Base-by-base conservation (phyloP, 148 eudicot genomes). In the Arbutus unedo region DNA sequence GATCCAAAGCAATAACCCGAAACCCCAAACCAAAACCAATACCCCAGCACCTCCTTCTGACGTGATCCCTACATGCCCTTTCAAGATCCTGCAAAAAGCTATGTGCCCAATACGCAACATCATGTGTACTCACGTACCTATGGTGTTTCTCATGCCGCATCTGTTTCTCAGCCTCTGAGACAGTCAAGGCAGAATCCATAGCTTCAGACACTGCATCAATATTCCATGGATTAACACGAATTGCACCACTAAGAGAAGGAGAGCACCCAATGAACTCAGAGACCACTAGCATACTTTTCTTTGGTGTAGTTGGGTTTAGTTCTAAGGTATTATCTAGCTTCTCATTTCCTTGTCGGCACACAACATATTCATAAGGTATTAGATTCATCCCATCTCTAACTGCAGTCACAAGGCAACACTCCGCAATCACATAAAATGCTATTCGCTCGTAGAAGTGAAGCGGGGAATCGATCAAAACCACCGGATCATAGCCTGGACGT, bases 311-410 rank as follows among this genome's bases (percentile, higher is more conserved):
- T 8, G 91, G 86, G 67, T 87, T 82, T 51, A 91, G 60, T 44
- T 90, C 88, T 87, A 92, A 85, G 19, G 89, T 86, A 16, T 57
- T 57, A 54, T 94, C 93, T 54, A 92, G 88, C 55, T 87, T 90
- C 38, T 87, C 88, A 18, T 89, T 92, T 76, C 94, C 98, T 79
- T 94, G 96, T 5, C 98, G 83, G 62, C 89, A 90, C 79, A 94
- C 88, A 70, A 94, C 84, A 77, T 94, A 94, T 82, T 94, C 98
- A 78, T 94, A 94, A 2, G 98, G 98, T 84, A 93, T 94, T 23
- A 94, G 91, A 85, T 92, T 94, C 98, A 94, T 94, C 14, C 98
- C 98, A 78, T 92, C 98, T 60, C 98, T 89, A 16, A 94, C 98
- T 8, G 96, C 98, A 13, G 96, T 92, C 49, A 94, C 96, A 9